phyloP scores from a whole-genome alignment of 768 basidiomycete genomes.

The Lactifluus echinatus region DNA sequence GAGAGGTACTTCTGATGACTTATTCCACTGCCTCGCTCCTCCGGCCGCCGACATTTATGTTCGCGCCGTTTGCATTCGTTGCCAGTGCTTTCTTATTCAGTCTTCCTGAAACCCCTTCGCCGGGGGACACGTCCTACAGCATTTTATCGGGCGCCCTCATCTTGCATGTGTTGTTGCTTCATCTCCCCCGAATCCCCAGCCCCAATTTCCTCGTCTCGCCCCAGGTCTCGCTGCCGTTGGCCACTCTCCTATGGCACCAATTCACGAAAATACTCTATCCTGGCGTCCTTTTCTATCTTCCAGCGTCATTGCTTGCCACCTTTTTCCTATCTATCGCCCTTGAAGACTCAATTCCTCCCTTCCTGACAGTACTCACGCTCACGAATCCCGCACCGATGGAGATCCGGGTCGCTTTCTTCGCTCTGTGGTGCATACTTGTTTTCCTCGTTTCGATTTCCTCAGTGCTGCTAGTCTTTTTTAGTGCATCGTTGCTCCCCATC shows the following conservation, averaged over 20 bases:
- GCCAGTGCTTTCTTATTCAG: slow-evolving; percentile 34
- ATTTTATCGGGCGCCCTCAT: slow-evolving; percentile 34
- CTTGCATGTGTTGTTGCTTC: slow-evolving; percentile 38
- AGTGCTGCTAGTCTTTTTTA: slow-evolving; percentile 29
- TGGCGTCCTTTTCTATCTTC: slow-evolving; percentile 39
- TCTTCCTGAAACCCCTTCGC: slow-evolving; percentile 37
- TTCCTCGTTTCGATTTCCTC: slow-evolving; percentile 29
- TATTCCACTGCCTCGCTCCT: slow-evolving; percentile 33
- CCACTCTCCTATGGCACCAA: slow-evolving; percentile 33
- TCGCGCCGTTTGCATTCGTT: slow-evolving; percentile 32
- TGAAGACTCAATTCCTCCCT: slow-evolving; percentile 25
- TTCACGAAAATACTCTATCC: slow-evolving; percentile 34
- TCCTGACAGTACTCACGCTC: slow-evolving; percentile 17
- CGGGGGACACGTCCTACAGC: slow-evolving; percentile 34
- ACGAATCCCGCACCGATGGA: slow-evolving; percentile 34
- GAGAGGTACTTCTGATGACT: slow-evolving; percentile 33
- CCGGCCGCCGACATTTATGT: slow-evolving; percentile 28
- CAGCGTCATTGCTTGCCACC: slow-evolving; percentile 35
- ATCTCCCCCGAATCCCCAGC: slow-evolving; percentile 37
- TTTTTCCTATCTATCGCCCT: slow-evolving; percentile 43
- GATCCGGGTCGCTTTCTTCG: slow-evolving; percentile 37
- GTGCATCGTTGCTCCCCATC: slow-evolving; percentile 20
- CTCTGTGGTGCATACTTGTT: slow-evolving; percentile 31
- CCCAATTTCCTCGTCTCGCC: slow-evolving; percentile 37
- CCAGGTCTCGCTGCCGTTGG: slow-evolving; percentile 36